Evolutionary conservation across 306 rosid species (phyloP), one percentile per base, ranked within the genome.

Genomic region (Cajanus cajan): DNA sequence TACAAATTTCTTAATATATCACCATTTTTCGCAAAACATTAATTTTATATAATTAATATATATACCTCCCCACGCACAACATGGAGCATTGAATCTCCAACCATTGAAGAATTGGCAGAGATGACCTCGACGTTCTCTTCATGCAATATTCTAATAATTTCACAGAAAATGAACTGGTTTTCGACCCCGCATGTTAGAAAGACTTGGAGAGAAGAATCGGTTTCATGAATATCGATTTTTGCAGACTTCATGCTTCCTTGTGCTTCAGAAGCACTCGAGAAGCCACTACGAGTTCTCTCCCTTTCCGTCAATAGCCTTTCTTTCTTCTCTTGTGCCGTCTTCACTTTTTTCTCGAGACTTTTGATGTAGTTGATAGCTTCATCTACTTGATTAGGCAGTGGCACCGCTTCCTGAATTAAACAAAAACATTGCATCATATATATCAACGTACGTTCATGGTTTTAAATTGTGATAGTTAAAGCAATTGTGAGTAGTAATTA

Each of bases 41-140:
- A 41, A 41, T 41, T 41, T 8, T 8, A 28, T 28, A 28, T 28
- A 28, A 1, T 1, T 28, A 28, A 16, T 6, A 52, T 18, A 19
- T 8, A 55, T 19, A 88, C 98, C 95, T 93, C 74, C 13, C 88
- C 93, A 14, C 78, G 90, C 12, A 93, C 43, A 28, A 84, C 67
- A 33, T 86, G 84, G 34, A 79, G 14, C 67, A 82, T 21, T 0
- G 87, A 78, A 78, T 78, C 83, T 14, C 86, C 85, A 3, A 43
- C n/a, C 22, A 71, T 43, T 2, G 98, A 86, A 50, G 82, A 86
- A 59, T 70, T 87, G 48, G 80, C 83, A 24, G 43, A 70, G 2
- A 78, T 25, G 6, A 90, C 84, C 15, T 91, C 91, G 0, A 86
- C 83, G 43, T 85, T 75, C 54, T 90, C 93, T 54, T 91, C 86